Evolutionary conservation across 2,329 filamentous ascomycete species (phyloP).

Genomic region (Exophiala oligosperma): DNA sequence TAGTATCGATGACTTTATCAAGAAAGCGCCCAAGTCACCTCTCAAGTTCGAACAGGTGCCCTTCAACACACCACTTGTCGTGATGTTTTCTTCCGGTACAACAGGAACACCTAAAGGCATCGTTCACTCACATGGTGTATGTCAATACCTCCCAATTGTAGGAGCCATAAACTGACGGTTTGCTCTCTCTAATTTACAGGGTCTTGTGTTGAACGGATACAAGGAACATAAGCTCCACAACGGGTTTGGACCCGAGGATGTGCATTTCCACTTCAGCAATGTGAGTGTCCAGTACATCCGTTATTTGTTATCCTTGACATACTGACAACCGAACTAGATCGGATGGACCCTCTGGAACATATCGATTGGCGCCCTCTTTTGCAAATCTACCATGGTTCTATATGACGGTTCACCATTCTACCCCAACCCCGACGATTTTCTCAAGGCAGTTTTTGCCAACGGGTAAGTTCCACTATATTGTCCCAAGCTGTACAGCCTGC

Average conservation of each 20-base stretch:
- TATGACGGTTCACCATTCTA: constrained; percentile 82
- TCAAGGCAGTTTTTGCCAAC: constrained; percentile 38
- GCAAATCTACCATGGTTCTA: constrained; percentile 62
- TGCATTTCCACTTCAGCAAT: constrained; percentile 47
- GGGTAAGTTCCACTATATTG: neutral
- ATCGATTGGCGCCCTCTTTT: constrained; percentile 57
- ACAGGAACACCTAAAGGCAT: constrained; percentile 70
- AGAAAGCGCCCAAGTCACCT: neutral
- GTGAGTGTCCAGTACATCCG: too few species aligned
- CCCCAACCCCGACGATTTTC: constrained; percentile 44
- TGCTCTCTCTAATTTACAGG: constrained; percentile 4
- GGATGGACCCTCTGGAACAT: constrained; percentile 49
- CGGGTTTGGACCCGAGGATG: constrained; percentile 40
- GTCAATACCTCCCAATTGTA: too few species aligned
- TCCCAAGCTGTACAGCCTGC: neutral
- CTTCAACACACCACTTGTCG: constrained; percentile 72
- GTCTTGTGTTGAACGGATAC: constrained; percentile 37
- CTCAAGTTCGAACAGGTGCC: constrained; percentile 57
- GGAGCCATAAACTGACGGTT: too few species aligned
- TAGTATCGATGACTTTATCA: constrained; percentile 33
- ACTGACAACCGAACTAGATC: constrained; percentile 26
- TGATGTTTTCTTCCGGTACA: constrained; percentile 44
- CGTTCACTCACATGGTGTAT: constrained; percentile 60
- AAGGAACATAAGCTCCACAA: constrained; percentile 63
- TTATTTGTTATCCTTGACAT: too few species aligned